phyloP scores from a whole-genome alignment of 495 filamentous ascomycete genomes.

The Tricharina praecox region DNA sequence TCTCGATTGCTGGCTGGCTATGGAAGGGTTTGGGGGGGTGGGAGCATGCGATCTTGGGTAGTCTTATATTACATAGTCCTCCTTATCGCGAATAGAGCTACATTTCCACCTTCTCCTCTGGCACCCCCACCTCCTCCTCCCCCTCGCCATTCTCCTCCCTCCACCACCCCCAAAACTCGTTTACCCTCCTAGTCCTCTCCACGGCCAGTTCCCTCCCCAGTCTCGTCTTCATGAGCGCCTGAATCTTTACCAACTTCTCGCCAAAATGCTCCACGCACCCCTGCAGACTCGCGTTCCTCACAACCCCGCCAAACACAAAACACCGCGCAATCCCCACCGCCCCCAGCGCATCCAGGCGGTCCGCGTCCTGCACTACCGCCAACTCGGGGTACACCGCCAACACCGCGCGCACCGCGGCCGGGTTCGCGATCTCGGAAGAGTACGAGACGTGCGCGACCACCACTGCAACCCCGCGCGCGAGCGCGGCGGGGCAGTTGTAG shows the following conservation, averaged over 20 bases:
- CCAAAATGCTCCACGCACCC: slow-evolving; percentile 56
- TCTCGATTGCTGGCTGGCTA: slow-evolving; percentile 7
- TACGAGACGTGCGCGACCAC: slow-evolving; percentile 63
- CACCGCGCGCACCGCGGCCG: slow-evolving; percentile 34
- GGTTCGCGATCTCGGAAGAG: slow-evolving; percentile 50
- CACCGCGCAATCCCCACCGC: slow-evolving; percentile 63
- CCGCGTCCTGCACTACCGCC: slow-evolving; percentile 76
- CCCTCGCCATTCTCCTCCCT: slow-evolving; percentile 36
- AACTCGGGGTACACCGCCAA: slow-evolving; percentile 51
- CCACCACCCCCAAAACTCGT: slow-evolving; percentile 55
- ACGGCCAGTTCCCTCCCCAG: slow-evolving; percentile 50
- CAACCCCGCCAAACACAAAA: slow-evolving; percentile 61
- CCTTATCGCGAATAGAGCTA: too few species aligned
- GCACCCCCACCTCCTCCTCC: slow-evolving; percentile 3
- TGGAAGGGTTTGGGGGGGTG: slow-evolving; percentile 1
- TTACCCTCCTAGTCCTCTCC: slow-evolving; percentile 46
- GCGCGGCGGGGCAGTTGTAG: slow-evolving; percentile 34
- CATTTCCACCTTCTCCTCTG: too few species aligned
- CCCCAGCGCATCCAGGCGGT: slow-evolving; percentile 75
- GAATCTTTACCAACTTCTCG: slow-evolving; percentile 59
- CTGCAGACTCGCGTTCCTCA: slow-evolving; percentile 35
- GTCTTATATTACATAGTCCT: too few species aligned
- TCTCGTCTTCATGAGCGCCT: slow-evolving; percentile 69
- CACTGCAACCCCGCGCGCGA: slow-evolving; percentile 48
- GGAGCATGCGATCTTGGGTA: too few species aligned